Evolutionary conservation across 2,329 filamentous ascomycete species (phyloP).

Genomic region (Curvularia lunata): DNA sequence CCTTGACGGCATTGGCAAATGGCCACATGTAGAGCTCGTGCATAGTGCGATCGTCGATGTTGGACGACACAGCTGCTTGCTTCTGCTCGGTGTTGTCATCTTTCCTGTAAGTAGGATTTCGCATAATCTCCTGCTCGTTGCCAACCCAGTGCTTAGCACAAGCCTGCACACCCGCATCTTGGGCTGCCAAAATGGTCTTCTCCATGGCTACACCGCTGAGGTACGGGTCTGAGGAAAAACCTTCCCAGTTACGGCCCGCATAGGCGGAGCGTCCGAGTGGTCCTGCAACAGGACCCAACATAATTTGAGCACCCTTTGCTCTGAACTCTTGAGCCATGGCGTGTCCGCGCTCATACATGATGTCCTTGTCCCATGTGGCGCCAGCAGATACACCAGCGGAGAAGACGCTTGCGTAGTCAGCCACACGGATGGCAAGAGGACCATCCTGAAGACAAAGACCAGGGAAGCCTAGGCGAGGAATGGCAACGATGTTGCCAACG

Average conservation of each 20-base stretch:
- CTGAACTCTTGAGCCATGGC: slow-evolving; percentile 48
- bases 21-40: slow-evolving; percentile 72
- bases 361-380: slow-evolving; percentile 49
- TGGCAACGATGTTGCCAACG: slow-evolving; percentile 56
- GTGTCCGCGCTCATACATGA: slow-evolving; percentile 48
- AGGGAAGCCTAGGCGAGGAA: slow-evolving; percentile 48
- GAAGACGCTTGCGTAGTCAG: slow-evolving; percentile 49
- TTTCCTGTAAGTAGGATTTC: slow-evolving; percentile 57
- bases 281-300: slow-evolving; percentile 58
- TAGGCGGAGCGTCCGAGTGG: slow-evolving; percentile 53
- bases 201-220: slow-evolving; percentile 52
- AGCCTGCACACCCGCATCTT: slow-evolving; percentile 52
- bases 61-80: slow-evolving; percentile 64
- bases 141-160: slow-evolving; percentile 62
- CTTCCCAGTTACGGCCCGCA: slow-evolving; percentile 55
- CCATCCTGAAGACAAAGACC: slow-evolving; percentile 53
- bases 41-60: slow-evolving; percentile 69
- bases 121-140: slow-evolving; percentile 66
- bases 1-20: slow-evolving; percentile 66
- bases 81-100: slow-evolving; percentile 53
- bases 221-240: slow-evolving; percentile 53
- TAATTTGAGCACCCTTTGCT: slow-evolving; percentile 50
- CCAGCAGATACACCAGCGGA: slow-evolving; percentile 49
- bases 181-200: slow-evolving; percentile 50
- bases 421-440: slow-evolving; percentile 45